Base-by-base conservation (phyloP, 257 asterid genomes). In the Ehretia macrophylla region DNA sequence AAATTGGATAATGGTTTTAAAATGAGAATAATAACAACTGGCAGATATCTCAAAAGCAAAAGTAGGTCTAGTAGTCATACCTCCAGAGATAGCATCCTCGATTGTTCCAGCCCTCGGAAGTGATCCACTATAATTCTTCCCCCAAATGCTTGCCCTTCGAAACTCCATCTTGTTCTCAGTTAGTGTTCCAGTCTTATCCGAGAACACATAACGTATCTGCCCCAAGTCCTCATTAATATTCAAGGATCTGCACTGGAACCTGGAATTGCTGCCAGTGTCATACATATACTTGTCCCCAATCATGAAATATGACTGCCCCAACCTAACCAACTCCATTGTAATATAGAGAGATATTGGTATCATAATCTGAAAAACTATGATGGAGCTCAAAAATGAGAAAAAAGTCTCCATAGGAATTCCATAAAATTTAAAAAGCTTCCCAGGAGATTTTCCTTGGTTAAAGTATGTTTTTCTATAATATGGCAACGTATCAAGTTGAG, bases 151-250 rank as follows among this genome's bases (percentile, higher is more conserved):
- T 40, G 96, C 95, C 72, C 82, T 81, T 80, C 77, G 79, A 72
- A 93, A 93, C 73, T 86, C 99, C 99, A 93, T 93, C 85, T 89
- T 89, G 80, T 93, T 93, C 77, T 93, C 99, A 45, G 99, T 89
- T 27, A 93, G 81, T 11, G 99, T 93, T 68, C 96, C 99, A 0
- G 99, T 93, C 78, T 93, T 89, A 73, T 93, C 99, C 23, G 97
- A 86, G 68, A 89, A 87, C 51, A 89, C 83, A 70, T 89, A 93
- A 8, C 95, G 83, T 65, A 93, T 89, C 68, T 89, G 99, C 17
- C 99, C 99, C 85, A 93, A 81, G 69, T 93, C 99, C 84, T 93
- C 99, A 64, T 93, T 93, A 68, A 93, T 93, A 78, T 89, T 93
- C 87, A 93, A 75, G 66, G 99, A 89, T 76, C 99, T 86, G 82